These are phyloP conservation scores for Omphalea diandra DNA, from an alignment of 441 rosid genomes.

Conservation along the genomic window DNA sequence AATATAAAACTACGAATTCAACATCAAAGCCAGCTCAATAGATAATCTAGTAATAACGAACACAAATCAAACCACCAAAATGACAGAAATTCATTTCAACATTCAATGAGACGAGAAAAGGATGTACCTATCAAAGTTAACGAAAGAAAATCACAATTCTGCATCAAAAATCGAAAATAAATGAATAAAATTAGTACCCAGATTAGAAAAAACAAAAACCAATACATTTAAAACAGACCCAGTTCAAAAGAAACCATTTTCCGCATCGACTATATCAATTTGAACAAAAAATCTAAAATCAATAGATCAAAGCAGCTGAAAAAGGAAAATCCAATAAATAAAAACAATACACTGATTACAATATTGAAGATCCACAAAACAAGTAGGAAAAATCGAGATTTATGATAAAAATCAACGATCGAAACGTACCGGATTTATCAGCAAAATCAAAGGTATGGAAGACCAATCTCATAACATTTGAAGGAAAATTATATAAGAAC, in stretches of 20 bases:
- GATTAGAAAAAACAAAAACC: slow-evolving; percentile 17
- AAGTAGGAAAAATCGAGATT: slow-evolving; percentile 21
- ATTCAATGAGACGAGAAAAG: slow-evolving; percentile 2
- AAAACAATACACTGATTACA: slow-evolving; percentile 2
- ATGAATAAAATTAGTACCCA: slow-evolving; percentile 15
- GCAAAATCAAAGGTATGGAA: slow-evolving; percentile 28
- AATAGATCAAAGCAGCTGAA: slow-evolving; percentile 33
- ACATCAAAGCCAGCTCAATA: slow-evolving; percentile 18
- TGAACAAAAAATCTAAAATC: slow-evolving; percentile 23
- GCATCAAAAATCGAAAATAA: slow-evolving; percentile 28
- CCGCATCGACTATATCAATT: slow-evolving; percentile 13
- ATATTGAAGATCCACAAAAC: slow-evolving; percentile 20
- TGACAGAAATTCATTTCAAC: background rate
- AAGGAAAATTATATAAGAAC: slow-evolving; percentile 17
- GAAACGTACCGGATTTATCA: slow-evolving; percentile 29
- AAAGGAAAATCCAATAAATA: background rate
- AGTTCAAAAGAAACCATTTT: slow-evolving; percentile 15
- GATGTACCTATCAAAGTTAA: slow-evolving; percentile 19
- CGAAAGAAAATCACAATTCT: slow-evolving; percentile 18
- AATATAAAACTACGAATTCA: slow-evolving; percentile 2
- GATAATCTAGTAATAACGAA: slow-evolving; percentile 23
- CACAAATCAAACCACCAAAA: slow-evolving; percentile 12
- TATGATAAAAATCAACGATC: slow-evolving; percentile 28
- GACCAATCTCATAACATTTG: slow-evolving; percentile 34
- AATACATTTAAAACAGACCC: slow-evolving; percentile 31